phyloP scores from a whole-genome alignment of 495 filamentous ascomycete genomes.

The Filosporella fistucella region DNA sequence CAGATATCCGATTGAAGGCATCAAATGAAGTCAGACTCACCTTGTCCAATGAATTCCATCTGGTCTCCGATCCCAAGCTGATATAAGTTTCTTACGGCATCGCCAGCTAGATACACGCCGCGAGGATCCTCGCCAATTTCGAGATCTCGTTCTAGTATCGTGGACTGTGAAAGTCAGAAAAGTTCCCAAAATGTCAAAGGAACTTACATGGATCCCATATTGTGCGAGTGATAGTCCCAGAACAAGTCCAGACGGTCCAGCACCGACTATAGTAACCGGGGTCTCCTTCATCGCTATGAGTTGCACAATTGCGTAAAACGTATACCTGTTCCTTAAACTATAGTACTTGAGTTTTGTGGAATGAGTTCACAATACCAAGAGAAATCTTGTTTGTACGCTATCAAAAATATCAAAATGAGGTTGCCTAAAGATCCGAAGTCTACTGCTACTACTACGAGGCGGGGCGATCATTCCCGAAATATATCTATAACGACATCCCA shows the following conservation, averaged over 20 bases:
- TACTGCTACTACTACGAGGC: too few species aligned
- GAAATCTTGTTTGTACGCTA: too few species aligned
- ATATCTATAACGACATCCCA: background rate
- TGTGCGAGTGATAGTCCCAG: constrained; percentile 29
- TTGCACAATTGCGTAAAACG: too few species aligned
- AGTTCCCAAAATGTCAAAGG: background rate
- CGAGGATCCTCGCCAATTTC: constrained; percentile 45
- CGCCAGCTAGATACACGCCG: constrained; percentile 45
- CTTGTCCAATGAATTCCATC: constrained; percentile 31
- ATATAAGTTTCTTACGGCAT: constrained; percentile 43
- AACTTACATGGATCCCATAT: constrained; percentile 26
- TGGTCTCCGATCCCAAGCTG: constrained; percentile 37
- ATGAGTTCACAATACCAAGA: too few species aligned
- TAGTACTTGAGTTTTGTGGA: too few species aligned
- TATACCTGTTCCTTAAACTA: too few species aligned
- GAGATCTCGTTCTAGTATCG: constrained; percentile 37
- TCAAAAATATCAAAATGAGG: too few species aligned
- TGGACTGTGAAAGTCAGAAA: background rate
- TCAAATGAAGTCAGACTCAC: too few species aligned
- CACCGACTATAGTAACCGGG: constrained; percentile 33
- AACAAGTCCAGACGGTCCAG: constrained; percentile 32
- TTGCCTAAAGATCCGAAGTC: too few species aligned
- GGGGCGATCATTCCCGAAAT: background rate
- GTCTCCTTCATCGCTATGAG: constrained; percentile 21
- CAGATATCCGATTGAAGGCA: too few species aligned